Evolutionary conservation across 768 basidiomycete genomes (phyloP), one percentile per base, ranked within the genome.

Genomic region (Boletus speciosus): DNA sequence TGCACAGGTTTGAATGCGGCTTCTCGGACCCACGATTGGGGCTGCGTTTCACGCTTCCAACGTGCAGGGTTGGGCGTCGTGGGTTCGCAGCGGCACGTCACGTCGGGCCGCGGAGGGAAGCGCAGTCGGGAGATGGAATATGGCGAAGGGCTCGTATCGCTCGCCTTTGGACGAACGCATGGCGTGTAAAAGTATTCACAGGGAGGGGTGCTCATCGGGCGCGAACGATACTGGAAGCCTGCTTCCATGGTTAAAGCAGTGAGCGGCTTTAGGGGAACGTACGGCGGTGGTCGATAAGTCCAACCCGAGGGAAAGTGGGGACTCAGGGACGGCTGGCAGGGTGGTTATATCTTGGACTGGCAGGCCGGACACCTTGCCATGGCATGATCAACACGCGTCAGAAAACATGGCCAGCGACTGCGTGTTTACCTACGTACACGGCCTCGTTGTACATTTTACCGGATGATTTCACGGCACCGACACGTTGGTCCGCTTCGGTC

Each of bases 21-120:
- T 66, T 84, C 79, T 47, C 76, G 73, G 7, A 79, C 79, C 74
- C 76, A 73, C 27, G 73, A 62, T 51, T 66, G 68, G 23, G 60
- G 64, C 55, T 71, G 61, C 42, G 64, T 60, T 49, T 66, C 61
- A 42, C 67, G 69, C 55, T 66, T 61, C 66, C 71, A 68, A 5
- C 51, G 66, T 41, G 61, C 31, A 39, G 60, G 53, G 42, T 35
- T 57, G 34, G 61, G 19, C 5, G 55, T 23, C 7, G 49, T 43
- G 48, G 61, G 49, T 27, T 63, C 63, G 31, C 49, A 55, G 45
- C 56, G 55, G 47, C 51, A 64, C 27, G 56, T 54, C 15, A 49
- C 52, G 25, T 59, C 52, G 15, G 53, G 45, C 36, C 60, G 67
- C 25, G 55, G 59, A 27, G 71, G 69, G 37, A 56, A 56, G 34